phyloP scores from a whole-genome alignment of 305 asterid genomes.

The Solanum chacoense region DNA sequence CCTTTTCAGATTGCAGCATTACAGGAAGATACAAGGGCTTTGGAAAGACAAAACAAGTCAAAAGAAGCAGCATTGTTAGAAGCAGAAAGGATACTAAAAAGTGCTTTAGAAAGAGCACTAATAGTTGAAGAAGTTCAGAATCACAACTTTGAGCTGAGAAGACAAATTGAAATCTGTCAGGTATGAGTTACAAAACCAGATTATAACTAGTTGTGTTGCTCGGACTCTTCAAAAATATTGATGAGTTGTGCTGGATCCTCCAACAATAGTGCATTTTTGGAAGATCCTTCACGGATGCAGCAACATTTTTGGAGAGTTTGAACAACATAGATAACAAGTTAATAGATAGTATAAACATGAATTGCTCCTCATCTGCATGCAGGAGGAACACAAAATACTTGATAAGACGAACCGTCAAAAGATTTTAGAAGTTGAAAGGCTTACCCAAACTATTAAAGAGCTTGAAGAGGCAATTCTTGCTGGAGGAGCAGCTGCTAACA shows the following conservation, averaged over 20 bases:
- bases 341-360: background rate
- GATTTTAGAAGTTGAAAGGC: constrained; percentile 77
- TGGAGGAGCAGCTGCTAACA: constrained; percentile 84
- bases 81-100: constrained; percentile 72
- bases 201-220: background rate
- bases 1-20: constrained; percentile 44
- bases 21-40: constrained; percentile 63
- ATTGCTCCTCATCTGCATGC: constrained; percentile 12
- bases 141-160: constrained; percentile 60
- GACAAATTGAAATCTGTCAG: constrained; percentile 86
- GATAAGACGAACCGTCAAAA: constrained; percentile 75
- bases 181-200: constrained; percentile 17
- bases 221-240: background rate
- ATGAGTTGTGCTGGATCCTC: background rate
- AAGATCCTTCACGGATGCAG: background rate
- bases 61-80: constrained; percentile 87
- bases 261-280: background rate
- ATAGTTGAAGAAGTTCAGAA: constrained; percentile 86
- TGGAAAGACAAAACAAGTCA: constrained; percentile 66
- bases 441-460: constrained; percentile 65
- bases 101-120: constrained; percentile 76
- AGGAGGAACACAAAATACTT: constrained; percentile 86
- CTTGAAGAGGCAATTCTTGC: constrained; percentile 93
- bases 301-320: background rate
- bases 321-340: background rate